Conservation (phyloP, 1,139 yeast species). For the Yamadazyma songkhlaensis region DNA sequence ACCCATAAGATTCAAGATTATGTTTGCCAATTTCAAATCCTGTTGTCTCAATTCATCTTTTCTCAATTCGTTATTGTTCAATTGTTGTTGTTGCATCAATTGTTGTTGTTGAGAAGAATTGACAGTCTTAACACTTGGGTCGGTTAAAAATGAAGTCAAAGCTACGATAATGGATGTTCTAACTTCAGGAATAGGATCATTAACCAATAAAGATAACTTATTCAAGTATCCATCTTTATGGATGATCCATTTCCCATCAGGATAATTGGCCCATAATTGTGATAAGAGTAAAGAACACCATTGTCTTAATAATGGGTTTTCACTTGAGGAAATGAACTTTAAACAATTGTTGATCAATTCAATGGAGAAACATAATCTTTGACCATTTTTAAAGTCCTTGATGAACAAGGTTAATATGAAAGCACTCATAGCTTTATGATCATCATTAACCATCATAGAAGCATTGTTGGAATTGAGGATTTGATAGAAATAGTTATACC, state of each 20-base stretch:
- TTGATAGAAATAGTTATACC: conserved; percentile 81
- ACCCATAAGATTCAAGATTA: conserved; percentile 50
- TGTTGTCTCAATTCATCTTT: conserved; percentile 52
- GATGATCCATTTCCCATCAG: conserved; percentile 74
- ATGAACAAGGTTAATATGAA: conserved; percentile 83
- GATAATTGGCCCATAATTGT: conserved; percentile 70
- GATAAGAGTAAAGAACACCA: conserved; percentile 86
- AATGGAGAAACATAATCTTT: conserved; percentile 70
- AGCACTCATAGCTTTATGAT: conserved; percentile 95
- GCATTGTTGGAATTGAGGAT: conserved; percentile 49
- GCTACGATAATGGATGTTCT: conserved; percentile 82
- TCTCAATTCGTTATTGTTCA: conserved; percentile 21
- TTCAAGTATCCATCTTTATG: conserved; percentile 64
- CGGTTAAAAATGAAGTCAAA: conserved; percentile 66
- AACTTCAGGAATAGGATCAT: conserved; percentile 94
- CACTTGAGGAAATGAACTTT: conserved; percentile 65
- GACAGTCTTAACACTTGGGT: conserved; percentile 12
- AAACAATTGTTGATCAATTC: conserved; percentile 71
- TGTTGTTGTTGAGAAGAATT: conserved; percentile 18
- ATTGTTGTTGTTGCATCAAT: conserved; percentile 20
- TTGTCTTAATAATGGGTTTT: conserved; percentile 82
- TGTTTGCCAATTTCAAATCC: conserved; percentile 51
- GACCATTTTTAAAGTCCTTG: conserved; percentile 77
- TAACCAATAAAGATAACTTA: conserved; percentile 54
- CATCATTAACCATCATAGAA: conserved; percentile 52